Evolutionary conservation across 345 rosid genomes (phyloP), one percentile per base, ranked within the genome.

Genomic region (Linum usitatissimum): DNA sequence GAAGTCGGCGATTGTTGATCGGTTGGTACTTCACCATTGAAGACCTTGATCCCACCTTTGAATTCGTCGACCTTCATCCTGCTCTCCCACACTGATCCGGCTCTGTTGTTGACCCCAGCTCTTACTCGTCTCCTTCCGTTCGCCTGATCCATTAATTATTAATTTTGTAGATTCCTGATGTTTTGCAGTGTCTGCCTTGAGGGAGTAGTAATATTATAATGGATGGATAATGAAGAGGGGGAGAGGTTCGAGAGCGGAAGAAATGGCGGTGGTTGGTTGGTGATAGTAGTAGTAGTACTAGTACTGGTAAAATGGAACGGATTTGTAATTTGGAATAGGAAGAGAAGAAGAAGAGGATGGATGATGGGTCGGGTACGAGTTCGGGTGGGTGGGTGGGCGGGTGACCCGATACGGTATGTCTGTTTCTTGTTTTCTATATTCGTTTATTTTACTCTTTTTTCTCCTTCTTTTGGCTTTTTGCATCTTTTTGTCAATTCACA

Each of bases 31-130:
- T 74, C 86, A 7, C 76, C 80, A 75, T 78, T 79, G 54, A 79
- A 79, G 58, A 81, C 82, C 58, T 77, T 83, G 19, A 88, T 70
- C 40, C 88, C 91, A 63, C 85, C 83, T 70, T 80, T 81, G 48
- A 77, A 80, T 68, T 74, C 80, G 68, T 83, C 89, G 38, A 28
- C 75, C 77, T 82, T 88, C 95, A 85, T 87, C 71, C 91, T 83
- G 66, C 75, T 81, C 76, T 87, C 95, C 95, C 93, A 85, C 53
- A 85, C 98, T 40, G 95, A 87, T 39, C 86, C 93, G 49, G 81
- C 81, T 42, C 77, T 73, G 53, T 60, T 65, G 61, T 73, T 73
- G 18, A 45, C 71, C 18, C 70, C 77, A 3, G 64, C 63, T 10
- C 14, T 15, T 10, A 15, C 14, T 55, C 59, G 19, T 68, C 70